Conservation (phyloP, 1,284 basidiomycete species). For the Papiliotrema flavescens region DNA sequence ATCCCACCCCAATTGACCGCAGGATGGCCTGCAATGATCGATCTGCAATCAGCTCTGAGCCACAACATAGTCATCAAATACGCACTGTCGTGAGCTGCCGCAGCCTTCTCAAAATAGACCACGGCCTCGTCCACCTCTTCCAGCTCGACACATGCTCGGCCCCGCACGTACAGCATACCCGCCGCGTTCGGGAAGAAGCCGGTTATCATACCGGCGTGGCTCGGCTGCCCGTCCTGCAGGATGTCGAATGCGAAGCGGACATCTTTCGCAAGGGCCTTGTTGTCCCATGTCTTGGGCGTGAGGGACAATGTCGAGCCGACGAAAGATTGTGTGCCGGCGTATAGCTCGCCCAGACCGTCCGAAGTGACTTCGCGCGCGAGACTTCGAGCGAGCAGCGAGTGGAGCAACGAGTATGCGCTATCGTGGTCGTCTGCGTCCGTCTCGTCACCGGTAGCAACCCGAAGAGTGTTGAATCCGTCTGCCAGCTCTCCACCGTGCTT, state of each 20-base stretch:
- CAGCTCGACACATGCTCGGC: conserved; percentile 64
- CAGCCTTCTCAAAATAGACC: conserved; percentile 66
- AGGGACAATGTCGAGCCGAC: conserved; percentile 19
- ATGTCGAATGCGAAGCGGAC: conserved; percentile 67
- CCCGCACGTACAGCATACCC: conserved; percentile 69
- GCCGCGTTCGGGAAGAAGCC: conserved; percentile 71
- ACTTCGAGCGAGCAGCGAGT: conserved; percentile 58
- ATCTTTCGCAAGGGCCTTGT: conserved; percentile 51
- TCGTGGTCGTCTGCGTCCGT: conserved; percentile 31
- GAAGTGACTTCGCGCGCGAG: conserved; percentile 41
- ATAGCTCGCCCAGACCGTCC: conserved; percentile 62
- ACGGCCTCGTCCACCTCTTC: conserved; percentile 72
- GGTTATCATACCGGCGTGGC: conserved; percentile 62
- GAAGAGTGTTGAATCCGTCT: conserved; percentile 52
- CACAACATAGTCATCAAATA: neutral
- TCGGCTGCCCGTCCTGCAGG: conserved; percentile 61
- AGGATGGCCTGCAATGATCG: conserved; percentile 57
- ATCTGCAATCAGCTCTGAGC: conserved; percentile 50
- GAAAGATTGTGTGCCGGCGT: conserved; percentile 55
- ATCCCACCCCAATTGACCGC: conserved; percentile 57
- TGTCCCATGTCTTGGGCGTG: conserved; percentile 15
- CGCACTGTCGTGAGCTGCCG: conserved; percentile 65
- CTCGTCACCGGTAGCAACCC: conserved; percentile 22
- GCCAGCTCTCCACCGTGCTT: conserved; percentile 28
- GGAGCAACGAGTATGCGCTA: conserved; percentile 64